Evolutionary conservation across 1,284 basidiomycete genomes (phyloP).

Genomic region (Athelia sp.): DNA sequence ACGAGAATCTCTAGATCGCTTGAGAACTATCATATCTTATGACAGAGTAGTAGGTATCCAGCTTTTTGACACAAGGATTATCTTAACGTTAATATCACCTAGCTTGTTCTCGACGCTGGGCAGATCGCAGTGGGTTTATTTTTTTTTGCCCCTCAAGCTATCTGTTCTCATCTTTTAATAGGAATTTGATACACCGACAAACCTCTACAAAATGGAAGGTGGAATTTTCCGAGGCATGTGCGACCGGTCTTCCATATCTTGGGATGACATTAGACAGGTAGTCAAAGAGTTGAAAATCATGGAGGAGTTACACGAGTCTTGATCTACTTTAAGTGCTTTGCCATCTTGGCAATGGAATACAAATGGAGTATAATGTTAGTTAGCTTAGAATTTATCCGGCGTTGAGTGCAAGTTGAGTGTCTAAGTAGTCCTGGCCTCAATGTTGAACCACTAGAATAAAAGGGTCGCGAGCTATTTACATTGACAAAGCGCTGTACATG

Average conservation of each 20-base stretch:
- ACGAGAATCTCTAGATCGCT: constrained; percentile 42
- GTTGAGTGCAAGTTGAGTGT: too few species aligned
- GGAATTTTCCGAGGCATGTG: constrained; percentile 77
- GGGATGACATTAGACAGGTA: constrained; percentile 56
- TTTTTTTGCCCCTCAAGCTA: not conserved
- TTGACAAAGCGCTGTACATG: too few species aligned
- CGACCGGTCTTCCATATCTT: constrained; percentile 59
- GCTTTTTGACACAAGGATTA: not conserved
- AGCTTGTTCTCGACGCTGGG: constrained; percentile 70
- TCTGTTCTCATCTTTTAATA: constrained; percentile 9
- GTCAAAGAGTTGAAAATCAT: too few species aligned
- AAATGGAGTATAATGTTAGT: too few species aligned
- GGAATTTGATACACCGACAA: constrained; percentile 67
- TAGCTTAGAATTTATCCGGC: too few species aligned
- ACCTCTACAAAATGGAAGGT: constrained; percentile 47
- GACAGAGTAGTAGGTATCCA: constrained; percentile 49
- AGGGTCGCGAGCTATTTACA: too few species aligned
- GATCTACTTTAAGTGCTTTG: too few species aligned
- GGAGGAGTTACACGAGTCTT: too few species aligned
- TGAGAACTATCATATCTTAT: constrained; percentile 73
- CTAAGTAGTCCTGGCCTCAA: too few species aligned
- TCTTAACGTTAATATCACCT: not conserved
- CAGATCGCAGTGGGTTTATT: constrained; percentile 42
- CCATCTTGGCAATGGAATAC: too few species aligned
- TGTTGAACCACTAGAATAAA: too few species aligned